Evolutionary conservation across 2,329 filamentous ascomycete genomes (phyloP).

Genomic region (Ceratocystis eucalypticola): DNA sequence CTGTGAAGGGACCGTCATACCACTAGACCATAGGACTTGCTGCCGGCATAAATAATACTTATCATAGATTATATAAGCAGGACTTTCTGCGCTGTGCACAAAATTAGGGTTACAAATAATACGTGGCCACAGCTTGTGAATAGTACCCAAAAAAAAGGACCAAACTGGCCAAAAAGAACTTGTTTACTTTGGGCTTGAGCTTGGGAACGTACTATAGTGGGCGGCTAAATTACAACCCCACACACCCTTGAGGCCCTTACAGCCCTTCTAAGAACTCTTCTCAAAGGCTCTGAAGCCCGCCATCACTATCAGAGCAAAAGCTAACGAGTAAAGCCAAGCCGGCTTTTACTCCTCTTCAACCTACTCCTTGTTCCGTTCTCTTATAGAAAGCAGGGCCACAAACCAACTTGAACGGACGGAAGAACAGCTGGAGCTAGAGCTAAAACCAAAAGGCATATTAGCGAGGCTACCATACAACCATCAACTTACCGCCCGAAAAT

Average conservation of each 20-base stretch:
- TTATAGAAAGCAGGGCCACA: too few relatives aligned
- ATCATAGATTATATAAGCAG: too few relatives aligned
- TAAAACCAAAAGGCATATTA: not conserved
- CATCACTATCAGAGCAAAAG: too few relatives aligned
- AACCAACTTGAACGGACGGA: too few relatives aligned
- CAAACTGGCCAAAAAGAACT: not conserved
- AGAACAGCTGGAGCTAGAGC: not conserved
- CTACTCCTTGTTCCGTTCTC: too few relatives aligned
- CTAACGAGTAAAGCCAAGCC: too few relatives aligned
- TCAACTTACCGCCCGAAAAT: too few relatives aligned
- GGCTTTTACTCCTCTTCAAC: too few relatives aligned
- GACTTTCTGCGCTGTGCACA: not conserved
- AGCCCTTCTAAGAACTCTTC: too few relatives aligned
- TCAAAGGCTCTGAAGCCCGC: too few relatives aligned
- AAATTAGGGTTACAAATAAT: not conserved
- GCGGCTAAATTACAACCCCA: conserved; percentile 16
- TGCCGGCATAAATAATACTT: accelerated
- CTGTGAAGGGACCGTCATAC: conserved; percentile 20
- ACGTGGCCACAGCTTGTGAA: conserved; percentile 3
- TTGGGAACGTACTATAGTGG: conserved; percentile 8
- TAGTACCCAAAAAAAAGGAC: not conserved
- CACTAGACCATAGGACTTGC: conserved; percentile 19
- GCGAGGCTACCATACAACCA: too few relatives aligned
- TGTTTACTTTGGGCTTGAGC: conserved; percentile 1
- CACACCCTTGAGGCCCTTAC: too few relatives aligned